Base-by-base conservation (phyloP, 345 rosid species). In the Arabidopsis suecica region DNA sequence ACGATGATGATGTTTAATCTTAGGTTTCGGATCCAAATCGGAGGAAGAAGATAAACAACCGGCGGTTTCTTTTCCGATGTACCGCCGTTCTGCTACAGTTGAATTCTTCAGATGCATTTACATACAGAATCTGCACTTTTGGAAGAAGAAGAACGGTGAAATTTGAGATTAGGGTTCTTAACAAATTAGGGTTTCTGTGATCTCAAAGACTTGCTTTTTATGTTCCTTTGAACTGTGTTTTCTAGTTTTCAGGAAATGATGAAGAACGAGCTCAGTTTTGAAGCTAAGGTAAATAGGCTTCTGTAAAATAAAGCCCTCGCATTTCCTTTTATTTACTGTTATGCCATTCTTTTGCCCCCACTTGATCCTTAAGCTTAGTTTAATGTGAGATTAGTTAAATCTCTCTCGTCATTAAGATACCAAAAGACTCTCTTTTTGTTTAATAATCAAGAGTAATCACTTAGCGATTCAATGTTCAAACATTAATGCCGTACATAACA, bases 31-130 rank as follows among this genome's bases (percentile, higher is more conserved):
- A 82, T 73, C 80, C 42, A 44, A 71, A 65, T 58, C 81, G 68
- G 79, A 69, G 41, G 66, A 71, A 67, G 61, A 62, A 71, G 75
- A 11, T 68, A 49, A 41, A 77, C 42, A 61, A 53, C 42, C 50
- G 69, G 79, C 72, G 83, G 81, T 25, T 77, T 55, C 78, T 69
- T 79, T 77, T 77, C 82, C 81, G 83, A 83, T 83, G 56, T 33
- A 78, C 81, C 80, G 79, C 61, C 72, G 77, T 50, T 77, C 81
- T 80, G 72, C 56, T 38, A 57, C 78, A 28, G 69, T 20, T 57
- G 78, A 82, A 32, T 74, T 70, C 78, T 79, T 77, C 78, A 79
- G 83, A 66, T 77, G 80, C 85, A 83, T 80, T 83, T 83, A 80
- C 83, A 80, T 83, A 71, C 48, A 78, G 68, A 65, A 32, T 18